Conservation (phyloP, 768 basidiomycete genomes). For the Russula sp. region DNA sequence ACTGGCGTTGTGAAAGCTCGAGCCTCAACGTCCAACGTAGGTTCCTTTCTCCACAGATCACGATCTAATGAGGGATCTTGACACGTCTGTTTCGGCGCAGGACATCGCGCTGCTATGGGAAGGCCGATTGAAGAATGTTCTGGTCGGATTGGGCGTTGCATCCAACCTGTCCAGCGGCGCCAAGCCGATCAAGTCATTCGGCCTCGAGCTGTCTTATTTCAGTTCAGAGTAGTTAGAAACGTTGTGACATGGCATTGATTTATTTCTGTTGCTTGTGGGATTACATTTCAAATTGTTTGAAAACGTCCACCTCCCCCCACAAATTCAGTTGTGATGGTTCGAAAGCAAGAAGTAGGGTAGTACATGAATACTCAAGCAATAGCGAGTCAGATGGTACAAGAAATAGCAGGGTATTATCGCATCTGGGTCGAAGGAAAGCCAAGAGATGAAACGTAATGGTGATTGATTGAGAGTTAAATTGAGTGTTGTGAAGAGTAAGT, state of each 20-base stretch:
- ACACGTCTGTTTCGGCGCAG: conserved; percentile 33
- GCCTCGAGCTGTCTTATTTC: conserved; percentile 92
- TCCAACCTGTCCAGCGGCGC: conserved; percentile 80
- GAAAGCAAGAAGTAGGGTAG: neutral
- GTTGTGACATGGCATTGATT: neutral
- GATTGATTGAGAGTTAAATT: neutral
- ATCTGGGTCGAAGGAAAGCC: neutral
- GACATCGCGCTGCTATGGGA: conserved; percentile 92
- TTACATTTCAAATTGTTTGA: conserved; percentile 1
- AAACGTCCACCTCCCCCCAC: neutral
- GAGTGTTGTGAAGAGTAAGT: neutral
- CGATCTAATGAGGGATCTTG: neutral
- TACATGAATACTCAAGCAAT: conserved; percentile 1
- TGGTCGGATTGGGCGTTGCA: conserved; percentile 86
- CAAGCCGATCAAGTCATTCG: conserved; percentile 83
- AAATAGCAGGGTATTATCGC: conserved; percentile 16
- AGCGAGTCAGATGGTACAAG: neutral
- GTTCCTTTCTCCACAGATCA: conserved; percentile 23
- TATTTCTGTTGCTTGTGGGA: neutral
- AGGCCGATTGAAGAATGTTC: conserved; percentile 80
- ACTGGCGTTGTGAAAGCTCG: conserved; percentile 85
- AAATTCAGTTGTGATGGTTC: neutral
- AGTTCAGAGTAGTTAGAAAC: conserved; percentile 43
- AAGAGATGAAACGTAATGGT: neutral
- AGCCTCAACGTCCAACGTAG: conserved; percentile 82